phyloP scores from a whole-genome alignment of 768 basidiomycete genomes.

The Boletus coccyginus region DNA sequence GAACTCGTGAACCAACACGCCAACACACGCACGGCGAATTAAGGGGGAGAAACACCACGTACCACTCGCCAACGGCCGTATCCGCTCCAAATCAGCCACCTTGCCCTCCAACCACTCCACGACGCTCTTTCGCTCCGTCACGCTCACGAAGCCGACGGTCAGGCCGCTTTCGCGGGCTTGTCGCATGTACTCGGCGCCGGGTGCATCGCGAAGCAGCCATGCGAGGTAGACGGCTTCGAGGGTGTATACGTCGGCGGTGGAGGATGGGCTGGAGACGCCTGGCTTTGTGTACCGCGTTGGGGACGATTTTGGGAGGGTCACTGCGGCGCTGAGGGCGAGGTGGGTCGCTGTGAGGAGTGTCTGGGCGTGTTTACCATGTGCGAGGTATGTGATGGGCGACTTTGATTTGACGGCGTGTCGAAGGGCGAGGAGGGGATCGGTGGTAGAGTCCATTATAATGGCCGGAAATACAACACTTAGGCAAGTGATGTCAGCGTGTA shows the following conservation, averaged over 20 bases:
- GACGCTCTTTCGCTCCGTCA: conserved; percentile 83
- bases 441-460: background rate
- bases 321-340: conserved; percentile 52
- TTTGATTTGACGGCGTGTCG: conserved; percentile 62
- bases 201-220: conserved; percentile 71
- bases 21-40: background rate
- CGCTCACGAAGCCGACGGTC: conserved; percentile 73
- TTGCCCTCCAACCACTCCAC: conserved; percentile 82
- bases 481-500: too few species aligned
- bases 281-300: conserved; percentile 79
- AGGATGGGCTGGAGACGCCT: conserved; percentile 35
- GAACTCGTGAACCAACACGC: background rate
- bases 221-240: conserved; percentile 83
- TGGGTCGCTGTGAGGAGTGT: conserved; percentile 61
- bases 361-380: conserved; percentile 35
- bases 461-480: too few species aligned
- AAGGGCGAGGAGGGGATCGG: conserved; percentile 52
- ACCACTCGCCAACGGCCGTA: conserved; percentile 24
- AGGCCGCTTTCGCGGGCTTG: conserved; percentile 75
- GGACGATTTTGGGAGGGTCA: conserved; percentile 64
- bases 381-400: conserved; percentile 46
- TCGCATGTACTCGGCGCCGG: conserved; percentile 86
- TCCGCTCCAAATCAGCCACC: conserved; percentile 24
- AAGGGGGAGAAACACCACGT: background rate
- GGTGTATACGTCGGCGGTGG: conserved; percentile 59